Evolutionary conservation across 495 filamentous ascomycete genomes (phyloP), one percentile per base, ranked within the genome.

Genomic region (Friedmanniomyces endolithicus): DNA sequence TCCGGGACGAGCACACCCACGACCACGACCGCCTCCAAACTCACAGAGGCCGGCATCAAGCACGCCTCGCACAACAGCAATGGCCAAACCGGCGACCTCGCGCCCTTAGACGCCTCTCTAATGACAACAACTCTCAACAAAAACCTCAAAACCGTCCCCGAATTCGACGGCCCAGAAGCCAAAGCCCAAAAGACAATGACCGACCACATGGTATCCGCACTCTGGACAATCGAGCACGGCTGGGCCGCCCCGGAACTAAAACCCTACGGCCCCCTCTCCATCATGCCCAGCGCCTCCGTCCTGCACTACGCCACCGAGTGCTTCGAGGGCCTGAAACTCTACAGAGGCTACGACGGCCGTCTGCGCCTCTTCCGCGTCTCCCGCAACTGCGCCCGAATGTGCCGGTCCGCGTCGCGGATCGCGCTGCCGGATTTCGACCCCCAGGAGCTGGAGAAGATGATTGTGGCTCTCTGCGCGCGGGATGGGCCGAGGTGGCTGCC

Each of bases 241-340:
- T 96, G 90, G 90, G 72, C 74, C 16, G 76, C 80, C 0, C 90
- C 90, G 14, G 77, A 87, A 57, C 72, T 96, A 41, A 79, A 78
- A 61, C 87, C 90, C 0, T 92, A 84, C 68, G 82, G 85, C 50
- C 87, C 88, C 24, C 72, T 96, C 25, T 76, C 77, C 60, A 77
- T 96, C 64, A 84, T 87, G 69, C 90, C 90, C 7, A 88, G 84
- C 14, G 85, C 88, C 16, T 86, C 83, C n/a, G 79, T 81, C 25
- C 79, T 95, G 35, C 88, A 95, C 73, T 95, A 95, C 67, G 88
- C 88, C 16, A 92, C 86, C 35, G 84, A 90, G 63, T 95, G 88
- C 70, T 94, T 94, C 71, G 88, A 95, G 68, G 88, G 88, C 29
- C 76, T 92, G 71, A 95, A 94, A 68, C 80, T 78, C 35, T 94